Conservation (phyloP, 306 rosid species). For the Prinsepia uniflora region DNA sequence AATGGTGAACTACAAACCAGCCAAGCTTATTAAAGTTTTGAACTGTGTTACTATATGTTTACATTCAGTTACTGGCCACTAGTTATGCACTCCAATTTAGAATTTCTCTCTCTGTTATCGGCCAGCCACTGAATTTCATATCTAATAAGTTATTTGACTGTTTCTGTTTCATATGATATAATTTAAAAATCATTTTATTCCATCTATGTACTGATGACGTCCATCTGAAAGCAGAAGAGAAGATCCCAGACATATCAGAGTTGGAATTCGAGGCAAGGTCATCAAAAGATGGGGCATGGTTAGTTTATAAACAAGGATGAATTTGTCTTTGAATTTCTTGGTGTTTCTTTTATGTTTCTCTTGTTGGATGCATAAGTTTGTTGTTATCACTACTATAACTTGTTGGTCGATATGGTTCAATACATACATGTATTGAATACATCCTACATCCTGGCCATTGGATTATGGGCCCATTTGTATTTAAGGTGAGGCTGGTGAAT, state of each 20-base stretch:
- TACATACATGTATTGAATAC: too few relatives aligned
- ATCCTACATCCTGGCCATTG: too few relatives aligned
- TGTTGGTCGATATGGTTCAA: neutral
- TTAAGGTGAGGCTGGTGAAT: too few relatives aligned
- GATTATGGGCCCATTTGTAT: too few relatives aligned
- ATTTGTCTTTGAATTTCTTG: slow-evolving; percentile 1
- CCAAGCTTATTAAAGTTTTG: neutral
- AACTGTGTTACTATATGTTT: neutral
- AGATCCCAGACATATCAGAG: slow-evolving; percentile 43
- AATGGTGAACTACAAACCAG: neutral
- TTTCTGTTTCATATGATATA: neutral
- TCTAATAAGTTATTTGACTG: slow-evolving; percentile 6
- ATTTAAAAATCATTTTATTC: slow-evolving; percentile 15
- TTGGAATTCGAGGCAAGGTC: slow-evolving; percentile 94
- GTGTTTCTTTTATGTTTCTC: neutral
- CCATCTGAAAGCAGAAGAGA: slow-evolving; percentile 42
- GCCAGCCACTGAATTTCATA: neutral
- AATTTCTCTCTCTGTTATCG: neutral
- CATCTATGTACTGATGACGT: slow-evolving; percentile 5
- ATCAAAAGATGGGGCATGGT: slow-evolving; percentile 95
- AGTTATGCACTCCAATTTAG: neutral
- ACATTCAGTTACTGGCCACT: neutral
- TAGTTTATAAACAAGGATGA: slow-evolving; percentile 21
- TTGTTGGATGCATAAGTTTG: neutral
- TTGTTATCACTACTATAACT: neutral